Evolutionary conservation across 139 green algal species (phyloP), one percentile per base, ranked within the genome.

Genomic region (Chlorella sp.): DNA sequence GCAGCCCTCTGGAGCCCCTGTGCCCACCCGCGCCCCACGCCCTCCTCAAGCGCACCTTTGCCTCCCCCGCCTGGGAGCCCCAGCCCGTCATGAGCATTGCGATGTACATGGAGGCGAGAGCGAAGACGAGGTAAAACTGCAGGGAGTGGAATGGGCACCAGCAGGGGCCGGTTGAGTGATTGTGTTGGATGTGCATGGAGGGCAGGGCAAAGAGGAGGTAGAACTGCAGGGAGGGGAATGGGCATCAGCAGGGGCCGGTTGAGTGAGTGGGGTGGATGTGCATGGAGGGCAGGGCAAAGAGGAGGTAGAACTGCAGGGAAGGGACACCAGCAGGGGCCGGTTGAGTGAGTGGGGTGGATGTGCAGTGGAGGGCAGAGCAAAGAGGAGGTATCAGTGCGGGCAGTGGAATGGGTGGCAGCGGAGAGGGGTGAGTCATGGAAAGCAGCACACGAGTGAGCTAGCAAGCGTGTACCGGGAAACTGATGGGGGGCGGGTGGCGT

Each of bases 61-160:
- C 75, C 75, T 89, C 96, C 91, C 89, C 95, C 91, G 18, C 92
- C 92, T 36, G 87, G 88, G 42, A 85, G 89, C 98, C 98, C 98
- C 98, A 99, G 11, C 97, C 96, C 5, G 98, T 99, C 94, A 99
- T 96, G 34, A 99, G 95, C 98, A 99, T 99, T 30, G 96, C 97
- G 39, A 99, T 95, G 93, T 99, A 99, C 94, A 98, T 97, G 93
- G 90, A 95, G 2, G 97, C 98, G 79, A 99, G 93, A 3, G 97
- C 97, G 90, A 99, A 99, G 73, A 99, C 96, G 80, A 98, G 79
- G 94, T 99, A 98, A 94, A 99, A 99, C 94, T 99, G 99, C 83
- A 34, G 61, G 66, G 84, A 95, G 94, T 86, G 85, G 93, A 90
- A 95, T 95, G 26, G 87, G 76, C 3, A 85, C 30, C 60, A 78